phyloP scores from a whole-genome alignment of 441 rosid genomes.

The Macaranga tanarius region DNA sequence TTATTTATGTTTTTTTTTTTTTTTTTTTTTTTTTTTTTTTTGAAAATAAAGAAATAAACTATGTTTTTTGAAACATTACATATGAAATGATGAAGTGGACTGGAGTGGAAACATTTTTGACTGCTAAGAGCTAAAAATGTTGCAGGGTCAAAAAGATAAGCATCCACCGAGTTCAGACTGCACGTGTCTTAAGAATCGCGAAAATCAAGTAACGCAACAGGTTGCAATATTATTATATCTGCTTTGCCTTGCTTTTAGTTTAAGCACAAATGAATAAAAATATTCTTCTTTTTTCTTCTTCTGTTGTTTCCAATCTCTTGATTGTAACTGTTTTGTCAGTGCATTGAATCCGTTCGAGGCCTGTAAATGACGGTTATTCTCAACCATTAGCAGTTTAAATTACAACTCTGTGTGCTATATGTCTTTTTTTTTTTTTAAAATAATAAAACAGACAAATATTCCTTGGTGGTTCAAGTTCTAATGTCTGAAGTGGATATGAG shows the following conservation, averaged over 20 bases:
- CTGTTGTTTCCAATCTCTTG: not conserved
- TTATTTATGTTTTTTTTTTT: too few relatives aligned
- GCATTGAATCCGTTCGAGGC: not conserved
- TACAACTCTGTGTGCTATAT: not conserved
- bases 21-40: too few relatives aligned
- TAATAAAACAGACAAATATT: too few relatives aligned
- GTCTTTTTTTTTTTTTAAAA: not conserved
- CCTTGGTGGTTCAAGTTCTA: constrained; percentile 9
- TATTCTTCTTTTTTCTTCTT: not conserved
- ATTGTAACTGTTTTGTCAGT: constrained; percentile 5
- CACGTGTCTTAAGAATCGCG: constrained; percentile 5
- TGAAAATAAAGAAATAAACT: too few relatives aligned
- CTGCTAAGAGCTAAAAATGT: too few relatives aligned
- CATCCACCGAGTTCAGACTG: too few relatives aligned
- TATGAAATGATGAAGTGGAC: too few relatives aligned
- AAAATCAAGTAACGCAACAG: not conserved
- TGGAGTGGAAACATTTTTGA: too few relatives aligned
- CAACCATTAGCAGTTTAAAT: constrained; percentile 5
- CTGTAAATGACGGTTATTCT: constrained; percentile 9
- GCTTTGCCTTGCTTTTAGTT: constrained; percentile 21
- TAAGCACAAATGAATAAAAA: not conserved
- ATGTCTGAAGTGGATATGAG: not conserved
- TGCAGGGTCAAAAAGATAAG: too few relatives aligned
- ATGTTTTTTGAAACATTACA: too few relatives aligned
- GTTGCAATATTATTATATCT: not conserved